phyloP scores from a whole-genome alignment of 352 stramenopile species.

The Phytopythium sindhum region DNA sequence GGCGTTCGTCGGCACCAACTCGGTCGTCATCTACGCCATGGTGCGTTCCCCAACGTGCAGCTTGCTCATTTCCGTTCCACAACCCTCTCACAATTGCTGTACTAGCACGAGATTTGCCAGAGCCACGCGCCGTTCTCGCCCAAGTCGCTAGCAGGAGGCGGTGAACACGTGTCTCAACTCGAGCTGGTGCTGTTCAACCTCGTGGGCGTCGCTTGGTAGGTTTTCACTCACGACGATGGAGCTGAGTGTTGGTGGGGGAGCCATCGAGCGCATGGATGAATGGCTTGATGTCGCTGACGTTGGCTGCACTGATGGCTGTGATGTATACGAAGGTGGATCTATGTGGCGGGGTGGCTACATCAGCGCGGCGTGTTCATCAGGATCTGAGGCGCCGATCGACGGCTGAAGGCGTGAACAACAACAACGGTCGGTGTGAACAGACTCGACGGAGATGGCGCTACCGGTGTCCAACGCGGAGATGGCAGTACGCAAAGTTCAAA shows the following conservation, averaged over 20 bases:
- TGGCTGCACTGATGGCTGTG: not conserved
- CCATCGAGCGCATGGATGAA: not conserved
- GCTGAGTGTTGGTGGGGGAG: not conserved
- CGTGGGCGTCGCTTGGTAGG: conserved; percentile 26
- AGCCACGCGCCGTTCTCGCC: conserved; percentile 44
- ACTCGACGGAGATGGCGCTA: not conserved
- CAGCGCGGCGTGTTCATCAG: conserved; percentile 21
- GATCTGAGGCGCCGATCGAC: conserved; percentile 12
- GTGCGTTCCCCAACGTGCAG: conserved; percentile 22
- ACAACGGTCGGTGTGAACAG: not conserved
- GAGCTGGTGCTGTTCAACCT: conserved; percentile 49
- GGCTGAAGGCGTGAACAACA: not conserved
- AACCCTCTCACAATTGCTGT: not conserved
- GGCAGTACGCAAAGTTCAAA: not conserved
- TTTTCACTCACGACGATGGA: not conserved
- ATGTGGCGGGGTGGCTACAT: conserved; percentile 34
- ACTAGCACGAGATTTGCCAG: conserved; percentile 58
- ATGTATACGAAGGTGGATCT: conserved; percentile 27
- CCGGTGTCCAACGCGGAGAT: not conserved
- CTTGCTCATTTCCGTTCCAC: not conserved
- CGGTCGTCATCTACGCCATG: conserved; percentile 70
- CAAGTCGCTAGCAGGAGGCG: conserved; percentile 13
- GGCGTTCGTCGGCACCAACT: conserved; percentile 62
- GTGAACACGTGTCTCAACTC: conserved; percentile 13
- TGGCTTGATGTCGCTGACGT: conserved; percentile 19